Percentiles rank a stretch among this genome's conserved stretches.
Evolutionary conservation across 441 rosid species (phyloP).

Genomic region (Pelargonium australe): DNA sequence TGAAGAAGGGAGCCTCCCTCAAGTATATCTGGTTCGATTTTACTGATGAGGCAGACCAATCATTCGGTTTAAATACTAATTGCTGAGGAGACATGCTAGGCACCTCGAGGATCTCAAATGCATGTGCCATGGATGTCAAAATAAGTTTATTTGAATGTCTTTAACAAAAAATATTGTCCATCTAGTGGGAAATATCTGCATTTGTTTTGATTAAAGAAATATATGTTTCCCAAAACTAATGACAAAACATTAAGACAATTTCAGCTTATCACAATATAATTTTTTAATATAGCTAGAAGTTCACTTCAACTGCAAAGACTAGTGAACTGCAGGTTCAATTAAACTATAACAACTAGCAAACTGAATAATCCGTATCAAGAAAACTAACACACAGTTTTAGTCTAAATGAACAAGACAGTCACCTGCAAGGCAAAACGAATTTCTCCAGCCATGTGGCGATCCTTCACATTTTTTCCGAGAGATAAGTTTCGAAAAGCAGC

Average conservation of each 20-base stretch:
- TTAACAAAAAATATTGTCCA: neutral
- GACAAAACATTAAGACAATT: too few relatives aligned
- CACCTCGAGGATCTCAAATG: neutral
- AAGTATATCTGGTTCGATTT: too few relatives aligned
- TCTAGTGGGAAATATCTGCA: neutral
- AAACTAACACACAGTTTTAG: too few relatives aligned
- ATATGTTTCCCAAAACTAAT: neutral
- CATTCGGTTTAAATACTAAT: neutral
- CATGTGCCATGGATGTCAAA: neutral
- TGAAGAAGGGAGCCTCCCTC: too few relatives aligned
- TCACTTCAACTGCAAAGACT: neutral
- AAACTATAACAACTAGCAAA: too few relatives aligned
- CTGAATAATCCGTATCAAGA: too few relatives aligned
- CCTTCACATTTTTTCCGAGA: constrained; percentile 83
- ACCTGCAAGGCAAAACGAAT: constrained; percentile 86
- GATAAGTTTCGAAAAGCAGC: constrained; percentile 86
- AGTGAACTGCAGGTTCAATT: neutral
- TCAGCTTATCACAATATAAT: too few relatives aligned
- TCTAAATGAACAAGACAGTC: constrained; percentile 7
- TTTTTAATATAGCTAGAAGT: neutral
- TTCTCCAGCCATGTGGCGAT: constrained; percentile 61
- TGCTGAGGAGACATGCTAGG: neutral
- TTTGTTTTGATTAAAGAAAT: neutral
- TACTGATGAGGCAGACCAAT: too few relatives aligned
- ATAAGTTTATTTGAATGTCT: neutral